phyloP scores from a whole-genome alignment of 2,329 filamentous ascomycete species.

The Passalora sequoiae region DNA sequence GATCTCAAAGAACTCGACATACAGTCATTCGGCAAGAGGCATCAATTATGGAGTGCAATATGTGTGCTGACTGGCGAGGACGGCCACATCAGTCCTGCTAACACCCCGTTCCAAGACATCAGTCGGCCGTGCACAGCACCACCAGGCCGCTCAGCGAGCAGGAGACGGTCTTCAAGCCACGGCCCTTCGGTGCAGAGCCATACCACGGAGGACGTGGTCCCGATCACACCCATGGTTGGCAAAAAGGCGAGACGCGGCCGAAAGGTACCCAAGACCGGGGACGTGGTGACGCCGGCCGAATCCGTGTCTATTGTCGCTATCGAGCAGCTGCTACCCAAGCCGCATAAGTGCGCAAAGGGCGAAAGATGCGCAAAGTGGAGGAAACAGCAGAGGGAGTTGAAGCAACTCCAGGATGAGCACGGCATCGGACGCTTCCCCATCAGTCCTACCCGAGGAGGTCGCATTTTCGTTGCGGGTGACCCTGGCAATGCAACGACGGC shows the following conservation, averaged over 20 bases:
- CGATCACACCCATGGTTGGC: constrained; percentile 31
- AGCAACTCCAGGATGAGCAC: constrained; percentile 68
- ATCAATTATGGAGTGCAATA: constrained; percentile 75
- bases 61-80: constrained; percentile 56
- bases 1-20: constrained; percentile 79
- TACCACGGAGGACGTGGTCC: constrained; percentile 28
- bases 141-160: constrained; percentile 17
- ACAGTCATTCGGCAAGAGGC: constrained; percentile 73
- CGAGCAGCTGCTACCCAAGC: constrained; percentile 79
- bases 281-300: constrained; percentile 70
- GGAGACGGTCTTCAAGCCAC: constrained; percentile 24
- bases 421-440: constrained; percentile 52
- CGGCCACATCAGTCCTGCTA: constrained; percentile 38
- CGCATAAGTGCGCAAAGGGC: constrained; percentile 79
- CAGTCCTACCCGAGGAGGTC: constrained; percentile 56
- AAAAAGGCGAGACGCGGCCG: constrained; percentile 37
- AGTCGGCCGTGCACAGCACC: constrained; percentile 39
- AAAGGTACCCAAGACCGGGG: constrained; percentile 46
- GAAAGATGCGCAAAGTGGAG: constrained; percentile 78
- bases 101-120: constrained; percentile 46
- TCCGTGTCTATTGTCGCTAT: constrained; percentile 89
- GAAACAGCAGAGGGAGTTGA: constrained; percentile 72
- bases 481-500: constrained; percentile 69
- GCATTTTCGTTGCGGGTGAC: constrained; percentile 72
- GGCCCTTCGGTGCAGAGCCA: constrained; percentile 18